These are phyloP conservation scores for Myxozyma lipomycoides DNA, from an alignment of 805 yeast genomes.

Conservation along the genomic window DNA sequence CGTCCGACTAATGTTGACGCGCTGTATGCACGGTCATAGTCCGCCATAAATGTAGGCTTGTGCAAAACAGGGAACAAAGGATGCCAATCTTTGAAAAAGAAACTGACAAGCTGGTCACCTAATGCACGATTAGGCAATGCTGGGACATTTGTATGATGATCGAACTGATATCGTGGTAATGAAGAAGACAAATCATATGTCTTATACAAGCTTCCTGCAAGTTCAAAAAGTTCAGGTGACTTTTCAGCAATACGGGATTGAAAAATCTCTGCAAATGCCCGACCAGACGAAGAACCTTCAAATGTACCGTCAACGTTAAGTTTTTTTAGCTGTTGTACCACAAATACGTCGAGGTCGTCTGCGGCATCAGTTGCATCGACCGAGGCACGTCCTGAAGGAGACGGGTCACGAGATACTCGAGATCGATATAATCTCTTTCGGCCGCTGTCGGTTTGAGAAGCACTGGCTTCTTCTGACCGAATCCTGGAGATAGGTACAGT, in stretches of 20 bases:
- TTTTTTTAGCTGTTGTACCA: constrained; percentile 31
- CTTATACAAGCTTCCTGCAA: constrained; percentile 11
- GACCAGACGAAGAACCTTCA: constrained; percentile 38
- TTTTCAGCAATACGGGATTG: constrained; percentile 32
- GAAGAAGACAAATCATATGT: constrained; percentile 24
- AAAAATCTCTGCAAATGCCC: constrained; percentile 33
- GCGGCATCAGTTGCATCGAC: constrained; percentile 3
- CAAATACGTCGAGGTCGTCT: constrained; percentile 31
- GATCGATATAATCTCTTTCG: constrained; percentile 6
- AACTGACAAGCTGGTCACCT: constrained; percentile 62
- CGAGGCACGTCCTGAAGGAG: constrained; percentile 1
- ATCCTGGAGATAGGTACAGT: not conserved
- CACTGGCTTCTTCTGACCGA: not conserved
- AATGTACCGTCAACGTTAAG: constrained; percentile 35
- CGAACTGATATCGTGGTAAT: constrained; percentile 16
- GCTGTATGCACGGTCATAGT: constrained; percentile 43
- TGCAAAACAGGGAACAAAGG: constrained; percentile 65
- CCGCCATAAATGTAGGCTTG: constrained; percentile 59
- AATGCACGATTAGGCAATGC: constrained; percentile 51
- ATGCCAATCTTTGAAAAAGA: constrained; percentile 78
- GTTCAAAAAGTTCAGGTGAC: constrained; percentile 27
- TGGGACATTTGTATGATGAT: constrained; percentile 15
- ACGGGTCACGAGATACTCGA: not conserved
- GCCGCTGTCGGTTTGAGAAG: not conserved
- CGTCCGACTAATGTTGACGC: constrained; percentile 21